Base-by-base conservation (phyloP, 441 rosid genomes). In the Erodium chrysanthum region DNA sequence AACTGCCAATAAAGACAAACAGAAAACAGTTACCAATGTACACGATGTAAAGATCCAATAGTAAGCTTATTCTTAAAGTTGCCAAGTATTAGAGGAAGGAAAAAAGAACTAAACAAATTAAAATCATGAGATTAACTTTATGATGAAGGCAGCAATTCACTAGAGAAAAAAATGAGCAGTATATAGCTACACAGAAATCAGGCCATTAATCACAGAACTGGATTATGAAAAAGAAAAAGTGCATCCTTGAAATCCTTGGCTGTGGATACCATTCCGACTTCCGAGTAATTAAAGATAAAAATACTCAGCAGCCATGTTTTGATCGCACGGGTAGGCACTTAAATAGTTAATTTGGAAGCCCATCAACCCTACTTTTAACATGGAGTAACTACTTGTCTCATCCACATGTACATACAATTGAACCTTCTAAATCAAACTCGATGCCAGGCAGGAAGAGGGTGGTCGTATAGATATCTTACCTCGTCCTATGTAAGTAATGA, bases 1-100 rank as follows among this genome's bases (percentile, higher is more conserved):
- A 92, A 83, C 97, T 92, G 96, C 78, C 71, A 82, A 68, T 18
- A 40, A 50, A 54, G 29, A 56, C 62, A 21, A 9, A 21, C 31
- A 65, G 29, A 70, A 44, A 64, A 42, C 62, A 56, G 61, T 18
- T 15, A 66, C 71, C 50, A 77, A 70, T 48, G 27, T 67, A 35
- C 40, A 35, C 1, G 10, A 76, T 48, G 25, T 46, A 22, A 61
- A 71, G 68, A 23, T 15, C 33, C 35, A 42, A 66, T 10, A 72
- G 27, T 65, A 69, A 9, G 17, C 10, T 29, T 29, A 29, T 29
- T 29, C 33, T 29, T 29, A 29, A 29, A 29, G 33, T 29, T 29
- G 33, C 33, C 3, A 29, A 29, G 33, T 3, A 29, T 29, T 29
- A 29, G 33, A 29, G 33, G 33, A 29, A 29, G 7, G 22, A 15